phyloP scores from a whole-genome alignment of 345 rosid genomes.

The Nephelium lappaceum region DNA sequence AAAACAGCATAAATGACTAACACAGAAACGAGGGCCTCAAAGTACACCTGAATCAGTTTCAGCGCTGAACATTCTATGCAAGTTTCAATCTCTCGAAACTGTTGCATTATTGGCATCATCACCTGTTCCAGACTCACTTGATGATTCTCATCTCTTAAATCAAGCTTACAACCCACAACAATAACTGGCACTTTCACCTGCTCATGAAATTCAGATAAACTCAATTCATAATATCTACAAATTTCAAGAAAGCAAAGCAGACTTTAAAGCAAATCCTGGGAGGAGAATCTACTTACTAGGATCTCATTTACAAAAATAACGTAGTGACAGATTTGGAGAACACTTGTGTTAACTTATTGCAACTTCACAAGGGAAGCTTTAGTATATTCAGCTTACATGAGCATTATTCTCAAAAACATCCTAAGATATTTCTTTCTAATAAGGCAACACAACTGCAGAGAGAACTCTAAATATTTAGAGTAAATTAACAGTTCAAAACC shows the following conservation, averaged over 20 bases:
- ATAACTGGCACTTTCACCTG: constrained; percentile 93
- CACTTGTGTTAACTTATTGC: no score
- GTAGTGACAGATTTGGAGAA: neutral
- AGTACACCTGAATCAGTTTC: constrained; percentile 66
- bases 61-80: constrained; percentile 74
- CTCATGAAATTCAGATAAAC: constrained; percentile 16
- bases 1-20: neutral
- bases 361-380: neutral
- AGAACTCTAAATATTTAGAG: neutral
- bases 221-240: constrained; percentile 11
- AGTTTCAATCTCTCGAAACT: constrained; percentile 81
- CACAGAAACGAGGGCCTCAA: constrained; percentile 14
- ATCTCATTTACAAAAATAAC: neutral
- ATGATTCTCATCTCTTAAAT: constrained; percentile 59
- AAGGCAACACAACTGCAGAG: neutral
- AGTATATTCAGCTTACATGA: neutral
- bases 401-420: neutral
- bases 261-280: neutral
- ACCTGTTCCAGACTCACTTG: constrained; percentile 65
- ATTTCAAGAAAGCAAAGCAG: neutral
- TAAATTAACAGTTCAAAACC: constrained; percentile 27
- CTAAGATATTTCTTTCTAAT: neutral
- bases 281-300: neutral
- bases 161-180: constrained; percentile 80
- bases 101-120: constrained; percentile 84